Evolutionary conservation across 768 basidiomycete genomes (phyloP).

Genomic region (Candolleomyces efflorescens): DNA sequence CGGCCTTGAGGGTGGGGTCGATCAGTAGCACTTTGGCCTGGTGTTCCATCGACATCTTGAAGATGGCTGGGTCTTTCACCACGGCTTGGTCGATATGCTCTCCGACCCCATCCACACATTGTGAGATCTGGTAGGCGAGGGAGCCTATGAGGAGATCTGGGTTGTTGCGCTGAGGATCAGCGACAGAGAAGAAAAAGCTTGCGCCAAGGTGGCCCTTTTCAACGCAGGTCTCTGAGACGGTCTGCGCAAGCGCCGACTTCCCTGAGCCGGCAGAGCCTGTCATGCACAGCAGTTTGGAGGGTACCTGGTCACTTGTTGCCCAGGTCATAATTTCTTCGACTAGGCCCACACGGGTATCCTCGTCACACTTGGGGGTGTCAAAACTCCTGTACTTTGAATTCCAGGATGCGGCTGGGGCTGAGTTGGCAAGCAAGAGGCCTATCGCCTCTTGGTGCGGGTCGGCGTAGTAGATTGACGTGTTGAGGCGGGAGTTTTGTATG

Average conservation of each 20-base stretch:
- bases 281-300: slow-evolving; percentile 1
- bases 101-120: neutral
- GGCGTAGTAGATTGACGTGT: too few species aligned
- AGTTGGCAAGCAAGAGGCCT: neutral
- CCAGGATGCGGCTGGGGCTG: neutral
- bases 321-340: neutral
- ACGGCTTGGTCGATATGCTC: neutral
- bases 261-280: neutral
- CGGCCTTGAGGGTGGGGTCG: neutral
- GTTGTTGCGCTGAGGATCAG: neutral
- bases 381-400: neutral
- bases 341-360: neutral
- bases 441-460: too few species aligned
- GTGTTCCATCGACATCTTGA: neutral
- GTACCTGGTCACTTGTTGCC: neutral
- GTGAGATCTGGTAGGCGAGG: slow-evolving; percentile 2
- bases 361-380: neutral
- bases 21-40: neutral
- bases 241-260: slow-evolving; percentile 7
- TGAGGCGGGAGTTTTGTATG: too few species aligned
- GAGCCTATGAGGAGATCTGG: neutral
- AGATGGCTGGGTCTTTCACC: neutral
- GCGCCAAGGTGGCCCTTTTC: neutral
- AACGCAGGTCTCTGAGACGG: neutral
- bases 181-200: neutral